These are phyloP conservation scores for Plasmopara muralis DNA, from an alignment of 352 stramenopile genomes.

Conservation along the genomic window DNA sequence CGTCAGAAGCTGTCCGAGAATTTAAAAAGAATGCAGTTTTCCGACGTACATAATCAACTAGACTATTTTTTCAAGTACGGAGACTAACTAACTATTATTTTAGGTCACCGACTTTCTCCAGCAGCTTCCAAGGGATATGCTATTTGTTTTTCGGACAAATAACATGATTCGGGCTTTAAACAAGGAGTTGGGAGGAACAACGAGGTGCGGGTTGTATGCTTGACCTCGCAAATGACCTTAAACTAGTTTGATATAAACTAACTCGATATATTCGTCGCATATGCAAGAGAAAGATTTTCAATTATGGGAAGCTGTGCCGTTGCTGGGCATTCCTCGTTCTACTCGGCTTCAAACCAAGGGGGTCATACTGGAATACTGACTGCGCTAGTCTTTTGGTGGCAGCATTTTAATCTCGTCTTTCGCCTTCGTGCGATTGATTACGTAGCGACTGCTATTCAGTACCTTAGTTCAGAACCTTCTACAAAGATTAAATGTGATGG, in stretches of 20 bases:
- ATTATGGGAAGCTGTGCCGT: conserved; percentile 73
- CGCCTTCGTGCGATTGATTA: conserved; percentile 58
- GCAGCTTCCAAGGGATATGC: conserved; percentile 83
- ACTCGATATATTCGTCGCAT: not conserved
- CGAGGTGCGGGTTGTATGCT: conserved; percentile 25
- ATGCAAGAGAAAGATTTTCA: conserved; percentile 56
- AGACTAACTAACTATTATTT: conserved; percentile 8
- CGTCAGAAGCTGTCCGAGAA: conserved; percentile 48
- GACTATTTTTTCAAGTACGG: not conserved
- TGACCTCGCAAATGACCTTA: conserved; percentile 2
- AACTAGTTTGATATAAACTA: conserved; percentile 1
- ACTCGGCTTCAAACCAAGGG: conserved; percentile 14
- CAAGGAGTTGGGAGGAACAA: conserved; percentile 80
- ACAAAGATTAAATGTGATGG: conserved; percentile 37
- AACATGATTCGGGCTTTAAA: conserved; percentile 89
- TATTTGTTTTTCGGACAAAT: conserved; percentile 88
- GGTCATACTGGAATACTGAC: conserved; percentile 12
- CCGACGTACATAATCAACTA: conserved; percentile 35
- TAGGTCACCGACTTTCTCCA: conserved; percentile 79
- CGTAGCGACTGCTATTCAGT: conserved; percentile 38
- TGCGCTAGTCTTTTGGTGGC: conserved; percentile 44
- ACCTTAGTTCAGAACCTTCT: conserved; percentile 20
- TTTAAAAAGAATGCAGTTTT: conserved; percentile 58
- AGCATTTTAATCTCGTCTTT: conserved; percentile 60
- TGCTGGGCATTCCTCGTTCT: conserved; percentile 47